These are phyloP conservation scores for Chlorella vulgaris DNA, from an alignment of 139 green algal genomes.

Conservation along the genomic window DNA sequence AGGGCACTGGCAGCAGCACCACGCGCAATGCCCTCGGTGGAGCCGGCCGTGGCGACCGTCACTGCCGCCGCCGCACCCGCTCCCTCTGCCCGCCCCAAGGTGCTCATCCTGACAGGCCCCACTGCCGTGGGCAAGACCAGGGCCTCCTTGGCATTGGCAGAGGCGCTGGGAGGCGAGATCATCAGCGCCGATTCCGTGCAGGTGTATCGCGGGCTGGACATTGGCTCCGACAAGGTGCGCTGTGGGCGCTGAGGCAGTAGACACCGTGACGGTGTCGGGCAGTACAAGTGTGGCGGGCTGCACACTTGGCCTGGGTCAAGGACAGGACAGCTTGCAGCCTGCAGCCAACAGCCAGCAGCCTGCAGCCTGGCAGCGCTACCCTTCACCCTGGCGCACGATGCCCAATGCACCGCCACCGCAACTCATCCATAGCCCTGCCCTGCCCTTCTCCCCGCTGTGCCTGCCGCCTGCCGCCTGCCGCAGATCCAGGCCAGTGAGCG, in stretches of 20 bases:
- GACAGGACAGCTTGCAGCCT: too few species aligned
- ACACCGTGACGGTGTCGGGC: too few species aligned
- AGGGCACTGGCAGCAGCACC: neutral
- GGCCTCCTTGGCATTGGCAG: constrained; percentile 78
- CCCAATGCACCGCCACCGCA: too few species aligned
- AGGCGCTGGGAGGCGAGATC: constrained; percentile 86
- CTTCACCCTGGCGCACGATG: too few species aligned
- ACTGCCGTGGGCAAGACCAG: constrained; percentile 94
- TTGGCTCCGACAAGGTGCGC: constrained; percentile 90
- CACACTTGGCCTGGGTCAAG: too few species aligned
- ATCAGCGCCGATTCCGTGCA: constrained; percentile 96
- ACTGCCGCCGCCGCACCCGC: neutral
- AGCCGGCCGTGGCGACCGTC: neutral
- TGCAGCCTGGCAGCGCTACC: too few species aligned
- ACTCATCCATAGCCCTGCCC: neutral
- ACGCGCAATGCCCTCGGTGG: neutral
- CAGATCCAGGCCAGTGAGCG: constrained; percentile 66
- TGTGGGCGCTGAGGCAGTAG: neutral
- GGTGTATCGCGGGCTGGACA: constrained; percentile 89
- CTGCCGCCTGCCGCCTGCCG: neutral
- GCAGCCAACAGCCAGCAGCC: too few species aligned
- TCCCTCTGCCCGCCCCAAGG: constrained; percentile 41
- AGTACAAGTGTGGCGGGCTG: too few species aligned
- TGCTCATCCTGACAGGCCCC: constrained; percentile 91
- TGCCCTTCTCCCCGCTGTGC: too few species aligned